phyloP scores from a whole-genome alignment of 2,329 filamentous ascomycete genomes.

The Fusarium cyanostomum region DNA sequence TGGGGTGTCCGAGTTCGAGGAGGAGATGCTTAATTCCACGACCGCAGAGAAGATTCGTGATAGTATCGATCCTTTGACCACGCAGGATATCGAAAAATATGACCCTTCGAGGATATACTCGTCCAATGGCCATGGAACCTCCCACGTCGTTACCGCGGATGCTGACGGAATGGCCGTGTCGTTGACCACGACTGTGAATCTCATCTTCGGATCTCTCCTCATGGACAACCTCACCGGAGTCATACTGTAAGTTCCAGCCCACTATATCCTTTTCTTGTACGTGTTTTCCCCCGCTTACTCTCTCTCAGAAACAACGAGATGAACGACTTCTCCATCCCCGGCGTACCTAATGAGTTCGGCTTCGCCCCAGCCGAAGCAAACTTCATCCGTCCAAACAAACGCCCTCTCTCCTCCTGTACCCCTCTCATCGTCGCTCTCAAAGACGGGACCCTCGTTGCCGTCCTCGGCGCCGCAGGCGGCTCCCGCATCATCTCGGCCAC shows the following conservation, averaged over 20 bases:
- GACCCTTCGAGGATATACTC: conserved; percentile 73
- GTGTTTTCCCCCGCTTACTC: background rate
- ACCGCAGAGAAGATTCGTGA: conserved; percentile 68
- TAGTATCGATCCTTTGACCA: conserved; percentile 76
- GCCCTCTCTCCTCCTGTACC: conserved; percentile 83
- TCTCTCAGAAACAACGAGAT: conserved; percentile 65
- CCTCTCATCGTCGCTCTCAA: conserved; percentile 77
- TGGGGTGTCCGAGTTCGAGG: conserved; percentile 71
- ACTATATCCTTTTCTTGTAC: conserved; percentile 47
- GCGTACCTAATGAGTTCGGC: conserved; percentile 80
- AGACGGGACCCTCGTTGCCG: conserved; percentile 71
- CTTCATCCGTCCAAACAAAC: conserved; percentile 82
- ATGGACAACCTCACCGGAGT: conserved; percentile 85
- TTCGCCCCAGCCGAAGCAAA: conserved; percentile 83
- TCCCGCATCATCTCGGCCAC: conserved; percentile 85
- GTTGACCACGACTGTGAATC: conserved; percentile 87
- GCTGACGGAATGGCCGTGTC: conserved; percentile 77
- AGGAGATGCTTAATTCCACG: conserved; percentile 69
- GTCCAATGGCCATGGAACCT: conserved; percentile 77
- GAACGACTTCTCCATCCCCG: conserved; percentile 88
- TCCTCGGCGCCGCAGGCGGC: conserved; percentile 81
- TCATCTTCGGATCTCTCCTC: conserved; percentile 82
- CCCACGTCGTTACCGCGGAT: conserved; percentile 78
- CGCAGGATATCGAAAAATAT: conserved; percentile 78
- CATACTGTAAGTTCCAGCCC: conserved; percentile 66